A percentile compares a stretch with the other conserved stretches of the same genome.
Evolutionary conservation across 2,329 filamentous ascomycete genomes (phyloP).

Genomic region (Dactylella cylindrospora): DNA sequence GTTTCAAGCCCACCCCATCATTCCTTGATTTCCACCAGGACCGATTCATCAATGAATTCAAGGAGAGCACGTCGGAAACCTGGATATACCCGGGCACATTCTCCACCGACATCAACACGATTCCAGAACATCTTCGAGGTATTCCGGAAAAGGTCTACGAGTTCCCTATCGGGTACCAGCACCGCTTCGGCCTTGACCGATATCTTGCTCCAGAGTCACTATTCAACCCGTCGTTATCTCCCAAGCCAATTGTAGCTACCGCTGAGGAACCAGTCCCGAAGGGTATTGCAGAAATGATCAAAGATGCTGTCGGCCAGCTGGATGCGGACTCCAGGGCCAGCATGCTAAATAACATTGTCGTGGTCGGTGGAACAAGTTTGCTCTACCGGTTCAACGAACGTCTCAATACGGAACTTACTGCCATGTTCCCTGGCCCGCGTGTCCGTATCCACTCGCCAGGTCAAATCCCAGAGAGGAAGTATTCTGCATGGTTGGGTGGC

Average conservation of each 20-base stretch:
- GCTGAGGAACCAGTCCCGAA: conserved; percentile 6
- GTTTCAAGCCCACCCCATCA: conserved; percentile 63
- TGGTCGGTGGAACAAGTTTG: conserved; percentile 84
- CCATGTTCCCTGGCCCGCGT: conserved; percentile 78
- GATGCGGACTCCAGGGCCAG: conserved; percentile 86
- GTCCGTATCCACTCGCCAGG: conserved; percentile 87
- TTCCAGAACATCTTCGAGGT: conserved; percentile 31
- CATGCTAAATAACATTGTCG: conserved; percentile 83
- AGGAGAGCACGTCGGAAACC: conserved; percentile 92
- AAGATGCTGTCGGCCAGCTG: conserved; percentile 72
- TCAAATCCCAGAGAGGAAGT: conserved; percentile 82
- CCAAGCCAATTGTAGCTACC: conserved; percentile 24
- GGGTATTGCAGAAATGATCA: conserved; percentile 60
- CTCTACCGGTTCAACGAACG: conserved; percentile 91
- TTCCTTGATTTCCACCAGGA: conserved; percentile 88
- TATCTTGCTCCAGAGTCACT: conserved; percentile 84
- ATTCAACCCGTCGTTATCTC: conserved; percentile 70
- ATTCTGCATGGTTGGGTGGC: conserved; percentile 93
- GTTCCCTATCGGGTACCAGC: conserved; percentile 92
- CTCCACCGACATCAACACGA: conserved; percentile 38
- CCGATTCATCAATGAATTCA: conserved; percentile 90
- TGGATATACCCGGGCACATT: conserved; percentile 68
- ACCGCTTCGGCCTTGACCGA: conserved; percentile 85
- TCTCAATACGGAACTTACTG: conserved; percentile 77
- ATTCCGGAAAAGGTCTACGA: conserved; percentile 67